A percentile compares a stretch with the other conserved stretches of the same genome.
phyloP scores from a whole-genome alignment of 495 filamentous ascomycete species.

The Aspergillus steynii region DNA sequence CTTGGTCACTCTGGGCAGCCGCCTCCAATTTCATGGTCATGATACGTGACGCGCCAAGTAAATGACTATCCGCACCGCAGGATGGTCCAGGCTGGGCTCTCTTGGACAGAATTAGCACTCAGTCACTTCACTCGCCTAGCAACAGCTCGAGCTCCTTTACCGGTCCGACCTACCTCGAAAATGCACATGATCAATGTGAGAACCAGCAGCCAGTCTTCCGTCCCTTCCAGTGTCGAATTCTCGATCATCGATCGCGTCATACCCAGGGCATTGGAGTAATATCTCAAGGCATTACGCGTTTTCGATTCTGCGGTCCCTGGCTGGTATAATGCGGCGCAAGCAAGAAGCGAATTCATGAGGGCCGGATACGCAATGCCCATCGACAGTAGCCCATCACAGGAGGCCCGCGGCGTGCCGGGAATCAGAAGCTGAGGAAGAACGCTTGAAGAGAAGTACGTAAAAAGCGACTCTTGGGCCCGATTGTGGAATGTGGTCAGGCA shows the following conservation, averaged over 20 bases:
- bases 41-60: constrained; percentile 7
- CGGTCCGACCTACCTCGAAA: constrained; percentile 1
- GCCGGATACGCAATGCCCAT: neutral
- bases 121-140: neutral
- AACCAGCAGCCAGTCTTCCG: constrained; percentile 8
- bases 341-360: constrained; percentile 2
- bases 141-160: neutral
- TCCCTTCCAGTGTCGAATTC: constrained; percentile 1
- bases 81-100: constrained; percentile 4
- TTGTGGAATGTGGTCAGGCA: neutral
- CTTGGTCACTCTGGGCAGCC: neutral
- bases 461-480: neutral
- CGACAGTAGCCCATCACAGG: neutral
- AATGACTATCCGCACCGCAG: neutral
- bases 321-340: constrained; percentile 2
- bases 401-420: constrained; percentile 1
- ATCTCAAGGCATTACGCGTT: neutral
- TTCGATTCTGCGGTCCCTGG: neutral
- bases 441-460: neutral
- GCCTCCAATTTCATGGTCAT: constrained; percentile 5
- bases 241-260: constrained; percentile 5
- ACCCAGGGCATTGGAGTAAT: constrained; percentile 3
- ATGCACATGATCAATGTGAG: constrained; percentile 2
- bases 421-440: constrained; percentile 6
- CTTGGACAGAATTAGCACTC: neutral